Evolutionary conservation across 768 basidiomycete species (phyloP).

Genomic region (Plicaturopsis crispa): DNA sequence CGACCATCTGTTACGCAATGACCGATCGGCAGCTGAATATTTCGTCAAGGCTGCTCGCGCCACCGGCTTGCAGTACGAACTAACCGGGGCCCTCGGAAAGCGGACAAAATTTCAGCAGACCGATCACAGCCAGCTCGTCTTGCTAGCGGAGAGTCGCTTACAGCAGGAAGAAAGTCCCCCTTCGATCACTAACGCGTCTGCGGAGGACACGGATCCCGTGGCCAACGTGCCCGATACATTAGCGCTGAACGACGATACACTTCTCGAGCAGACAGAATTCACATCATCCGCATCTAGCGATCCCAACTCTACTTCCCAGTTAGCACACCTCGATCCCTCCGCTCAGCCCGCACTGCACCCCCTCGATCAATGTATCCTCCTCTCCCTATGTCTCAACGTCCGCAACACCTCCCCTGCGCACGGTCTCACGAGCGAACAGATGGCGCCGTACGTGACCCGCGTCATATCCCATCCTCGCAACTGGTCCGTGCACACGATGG

Average conservation of each 20-base stretch:
- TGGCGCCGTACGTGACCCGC: constrained; percentile 85
- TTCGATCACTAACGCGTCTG: constrained; percentile 6
- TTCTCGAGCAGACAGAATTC: constrained; percentile 90
- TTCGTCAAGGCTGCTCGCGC: constrained; percentile 75
- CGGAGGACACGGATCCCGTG: constrained; percentile 7
- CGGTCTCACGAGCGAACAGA: constrained; percentile 88
- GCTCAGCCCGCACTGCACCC: constrained; percentile 85
- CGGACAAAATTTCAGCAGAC: constrained; percentile 89
- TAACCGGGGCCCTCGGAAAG: constrained; percentile 90
- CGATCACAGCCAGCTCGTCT: constrained; percentile 82
- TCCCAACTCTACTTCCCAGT: constrained; percentile 28
- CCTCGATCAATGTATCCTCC: constrained; percentile 88
- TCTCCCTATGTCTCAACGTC: constrained; percentile 85
- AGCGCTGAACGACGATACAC: constrained; percentile 88
- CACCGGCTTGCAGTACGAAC: constrained; percentile 78
- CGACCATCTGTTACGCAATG: constrained; percentile 69
- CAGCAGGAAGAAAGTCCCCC: constrained; percentile 3
- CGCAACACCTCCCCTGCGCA: constrained; percentile 85
- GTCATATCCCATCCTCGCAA: constrained; percentile 86
- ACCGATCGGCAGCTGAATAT: constrained; percentile 67
- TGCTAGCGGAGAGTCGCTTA: constrained; percentile 79
- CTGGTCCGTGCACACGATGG: constrained; percentile 97
- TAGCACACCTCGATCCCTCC: constrained; percentile 73
- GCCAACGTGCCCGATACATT: constrained; percentile 66
- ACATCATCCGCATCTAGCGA: constrained; percentile 60